Percentiles rank a stretch among this genome's conserved stretches.
These are phyloP conservation scores for Penicillium janthinellum DNA, from an alignment of 2,329 filamentous ascomycete species.

Conservation along the genomic window DNA sequence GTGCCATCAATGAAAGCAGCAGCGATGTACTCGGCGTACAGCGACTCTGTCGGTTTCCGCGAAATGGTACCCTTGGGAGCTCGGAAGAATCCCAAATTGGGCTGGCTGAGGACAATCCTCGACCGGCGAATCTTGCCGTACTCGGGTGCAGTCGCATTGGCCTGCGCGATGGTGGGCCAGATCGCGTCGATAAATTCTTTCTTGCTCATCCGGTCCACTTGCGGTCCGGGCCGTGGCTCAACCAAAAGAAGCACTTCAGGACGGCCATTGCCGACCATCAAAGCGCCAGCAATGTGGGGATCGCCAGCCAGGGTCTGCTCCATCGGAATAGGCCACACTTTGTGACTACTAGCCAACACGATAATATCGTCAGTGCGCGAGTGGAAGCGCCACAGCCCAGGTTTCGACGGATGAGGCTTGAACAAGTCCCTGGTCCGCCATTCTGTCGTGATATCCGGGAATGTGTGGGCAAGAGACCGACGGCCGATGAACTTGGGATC, in stretches of 20 bases:
- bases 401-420: slow-evolving; percentile 23
- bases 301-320: slow-evolving; percentile 15
- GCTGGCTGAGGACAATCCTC: slow-evolving; percentile 14
- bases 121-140: slow-evolving; percentile 20
- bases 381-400: slow-evolving; percentile 21
- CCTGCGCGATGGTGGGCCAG: slow-evolving; percentile 16
- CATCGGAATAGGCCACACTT: slow-evolving; percentile 22
- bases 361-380: slow-evolving; percentile 18
- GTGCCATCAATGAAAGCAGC: slow-evolving; percentile 17
- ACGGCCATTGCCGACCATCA: slow-evolving; percentile 20
- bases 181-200: slow-evolving; percentile 21
- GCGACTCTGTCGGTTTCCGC: slow-evolving; percentile 17
- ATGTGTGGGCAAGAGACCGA: slow-evolving; percentile 21
- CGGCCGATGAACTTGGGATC: slow-evolving; percentile 13
- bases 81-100: slow-evolving; percentile 16
- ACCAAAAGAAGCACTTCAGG: slow-evolving; percentile 21
- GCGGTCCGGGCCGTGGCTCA: slow-evolving; percentile 14
- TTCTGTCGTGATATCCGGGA: slow-evolving; percentile 18
- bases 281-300: slow-evolving; percentile 13
- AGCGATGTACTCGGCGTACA: slow-evolving; percentile 20
- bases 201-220: slow-evolving; percentile 17
- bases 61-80: slow-evolving; percentile 20
- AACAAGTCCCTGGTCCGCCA: slow-evolving; percentile 28
- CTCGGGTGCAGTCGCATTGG: slow-evolving; percentile 15
- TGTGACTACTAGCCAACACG: slow-evolving; percentile 17